Evolutionary conservation across 2,329 filamentous ascomycete genomes (phyloP), one percentile per base, ranked within the genome.

Genomic region (Arthrobotrys iridis): DNA sequence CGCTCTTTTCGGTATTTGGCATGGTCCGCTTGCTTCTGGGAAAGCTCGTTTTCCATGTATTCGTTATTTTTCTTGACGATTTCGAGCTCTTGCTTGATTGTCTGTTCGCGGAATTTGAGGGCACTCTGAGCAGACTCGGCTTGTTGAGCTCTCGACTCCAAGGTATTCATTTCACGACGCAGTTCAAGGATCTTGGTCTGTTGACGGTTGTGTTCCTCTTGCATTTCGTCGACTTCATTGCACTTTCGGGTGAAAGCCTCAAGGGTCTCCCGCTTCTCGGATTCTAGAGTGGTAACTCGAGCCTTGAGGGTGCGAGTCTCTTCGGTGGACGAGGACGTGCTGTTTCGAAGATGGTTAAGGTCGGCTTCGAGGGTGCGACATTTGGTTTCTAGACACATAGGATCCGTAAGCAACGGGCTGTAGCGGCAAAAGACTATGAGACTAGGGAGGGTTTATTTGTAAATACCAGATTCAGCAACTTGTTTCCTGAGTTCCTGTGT

Each of bases 1-100:
- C 97, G 98, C 81, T 99, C 95, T 81, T 97, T 98, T 77, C 95
- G 89, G 82, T 91, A 94, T 80, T 93, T 97, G 78, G 94, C 87
- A 52, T 93, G 89, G 81, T 99, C 95, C 6, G 90, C 88, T 76
- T 88, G 90, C 83, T 97, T 96, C 0, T 92, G 93, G 84, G 96
- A 94, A 20, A 98, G 87, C 82, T 99, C 95, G 43, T 87, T 89
- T 80, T 97, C 93, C 66, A 95, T 90, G 91, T 93, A 99, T 79
- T 98, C 94, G 77, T 92, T 92, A 83, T 93, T 97, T 80, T 91
- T 91, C 81, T 93, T 93, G 15, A 94, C 88, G 66, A 96, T 86
- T 43, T 96, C 93, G 35, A 98, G 86, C 82, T 98, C 93, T 82
- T 97, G 93, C 82, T 95, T 90, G 10, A 98, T 85, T 28, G 89